Evolutionary conservation across 139 green algal species (phyloP).

Genomic region (Desmodesmus armatus): DNA sequence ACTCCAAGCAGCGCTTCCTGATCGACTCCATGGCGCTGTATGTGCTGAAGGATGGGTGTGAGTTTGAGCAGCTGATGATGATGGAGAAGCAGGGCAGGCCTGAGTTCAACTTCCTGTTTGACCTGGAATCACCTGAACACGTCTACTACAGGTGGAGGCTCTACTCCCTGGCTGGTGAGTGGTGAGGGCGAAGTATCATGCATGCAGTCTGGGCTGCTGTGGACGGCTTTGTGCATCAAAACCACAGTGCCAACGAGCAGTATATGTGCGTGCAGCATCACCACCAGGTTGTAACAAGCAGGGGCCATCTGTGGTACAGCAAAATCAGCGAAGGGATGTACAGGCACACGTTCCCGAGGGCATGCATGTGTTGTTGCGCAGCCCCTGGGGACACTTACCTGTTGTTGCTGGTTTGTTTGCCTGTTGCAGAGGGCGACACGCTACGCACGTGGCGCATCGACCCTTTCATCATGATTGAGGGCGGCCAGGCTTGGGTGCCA

Average conservation of each 20-base stretch:
- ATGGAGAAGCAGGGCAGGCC: constrained; percentile 82
- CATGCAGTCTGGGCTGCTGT: too few relatives aligned
- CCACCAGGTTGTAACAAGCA: too few relatives aligned
- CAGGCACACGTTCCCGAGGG: too few relatives aligned
- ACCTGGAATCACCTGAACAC: constrained; percentile 80
- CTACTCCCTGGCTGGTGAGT: constrained; percentile 74
- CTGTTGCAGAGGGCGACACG: constrained; percentile 75
- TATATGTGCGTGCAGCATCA: too few relatives aligned
- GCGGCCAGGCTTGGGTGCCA: constrained; percentile 75
- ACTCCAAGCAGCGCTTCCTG: constrained; percentile 83
- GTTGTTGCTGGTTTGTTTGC: background rate
- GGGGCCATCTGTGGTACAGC: too few relatives aligned
- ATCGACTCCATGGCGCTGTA: constrained; percentile 93
- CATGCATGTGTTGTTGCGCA: too few relatives aligned
- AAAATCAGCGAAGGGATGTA: too few relatives aligned
- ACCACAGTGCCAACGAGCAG: too few relatives aligned
- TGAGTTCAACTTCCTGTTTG: constrained; percentile 92
- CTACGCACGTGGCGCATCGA: constrained; percentile 89
- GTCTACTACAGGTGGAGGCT: constrained; percentile 94
- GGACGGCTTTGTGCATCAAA: too few relatives aligned
- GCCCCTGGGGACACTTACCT: too few relatives aligned
- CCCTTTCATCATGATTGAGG: constrained; percentile 93
- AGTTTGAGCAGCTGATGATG: constrained; percentile 91
- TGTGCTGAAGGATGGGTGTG: constrained; percentile 83
- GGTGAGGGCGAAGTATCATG: background rate